A percentile compares a stretch with the other conserved stretches of the same genome.
phyloP scores from a whole-genome alignment of 2,329 filamentous ascomycete species.

The Chaetothyriales sp. region DNA sequence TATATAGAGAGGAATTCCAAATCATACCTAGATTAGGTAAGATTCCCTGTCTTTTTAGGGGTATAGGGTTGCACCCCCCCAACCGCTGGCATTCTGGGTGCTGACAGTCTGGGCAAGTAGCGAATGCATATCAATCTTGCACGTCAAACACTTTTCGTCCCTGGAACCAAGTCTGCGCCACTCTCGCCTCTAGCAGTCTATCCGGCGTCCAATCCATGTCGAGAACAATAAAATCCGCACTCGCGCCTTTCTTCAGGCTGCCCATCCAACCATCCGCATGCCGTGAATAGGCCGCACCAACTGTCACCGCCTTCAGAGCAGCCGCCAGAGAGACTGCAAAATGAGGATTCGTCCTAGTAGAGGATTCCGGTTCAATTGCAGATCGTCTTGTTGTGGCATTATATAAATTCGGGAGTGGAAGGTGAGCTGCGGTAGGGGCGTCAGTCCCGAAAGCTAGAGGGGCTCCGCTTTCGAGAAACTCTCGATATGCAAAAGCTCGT shows the following conservation, averaged over 20 bases:
- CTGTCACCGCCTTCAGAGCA: slow-evolving; percentile 31
- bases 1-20: too few species aligned
- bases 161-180: slow-evolving; percentile 33
- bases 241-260: slow-evolving; percentile 28
- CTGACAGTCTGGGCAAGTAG: not conserved
- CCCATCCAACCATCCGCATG: slow-evolving; percentile 32
- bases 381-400: slow-evolving; percentile 35
- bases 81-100: too few species aligned
- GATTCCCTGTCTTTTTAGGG: too few species aligned
- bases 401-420: slow-evolving; percentile 34
- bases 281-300: slow-evolving; percentile 33
- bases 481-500: slow-evolving; percentile 37
- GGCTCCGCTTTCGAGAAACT: slow-evolving; percentile 33
- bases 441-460: slow-evolving; percentile 34
- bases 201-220: slow-evolving; percentile 28
- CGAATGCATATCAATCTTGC: not conserved
- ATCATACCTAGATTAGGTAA: too few species aligned
- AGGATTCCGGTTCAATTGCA: slow-evolving; percentile 26
- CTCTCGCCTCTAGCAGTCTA: slow-evolving; percentile 27
- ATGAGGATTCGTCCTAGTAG: slow-evolving; percentile 28
- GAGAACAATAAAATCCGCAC: slow-evolving; percentile 27
- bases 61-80: too few species aligned
- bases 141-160: slow-evolving; percentile 24
- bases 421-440: slow-evolving; percentile 33
- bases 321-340: slow-evolving; percentile 29